Evolutionary conservation across 2,329 filamentous ascomycete genomes (phyloP), one percentile per base, ranked within the genome.

Genomic region (Paramyrothecium sp.): DNA sequence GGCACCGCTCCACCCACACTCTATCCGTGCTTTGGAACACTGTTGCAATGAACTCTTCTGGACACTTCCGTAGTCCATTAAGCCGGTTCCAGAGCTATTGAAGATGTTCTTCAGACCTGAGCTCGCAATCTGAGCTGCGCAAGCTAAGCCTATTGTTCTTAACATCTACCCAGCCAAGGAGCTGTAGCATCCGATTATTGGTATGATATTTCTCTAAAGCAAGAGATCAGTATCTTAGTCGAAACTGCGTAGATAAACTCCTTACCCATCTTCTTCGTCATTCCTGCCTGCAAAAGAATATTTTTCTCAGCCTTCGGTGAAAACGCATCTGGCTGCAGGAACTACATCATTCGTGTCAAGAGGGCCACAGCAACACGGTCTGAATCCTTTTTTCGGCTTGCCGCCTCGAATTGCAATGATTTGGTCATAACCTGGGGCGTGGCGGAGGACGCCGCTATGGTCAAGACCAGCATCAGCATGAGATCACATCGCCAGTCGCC

Each of bases 241-340:
- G 46, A 46, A 4, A 10, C 21, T 38, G 16, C 16, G 33, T 16
- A 16, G 33, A 16, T 21, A 19, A 17, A 11, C 30, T 38, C 16
- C 51, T 4, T 54, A 47, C 52, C 52, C n/a, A 54, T 54, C 34
- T 46, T 54, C n/a, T 54, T 38, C 19, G 52, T 54, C 52, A 54
- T 54, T 16, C 22, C 52, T 13, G 30, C 13, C 38, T 41, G 12
- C 33, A n/a, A 22, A 7, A 46, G 33, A 8, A 54, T 41, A 19
- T 46, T 46, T 17, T 38, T 33, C 51, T n/a, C 38, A 33, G 19
- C 7, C 17, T 23, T n/a, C 38, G 30, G 33, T 5, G 11, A 22
- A 34, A 54, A 53, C 51, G 22, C 22, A 13, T 54, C 34, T 20
- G 52, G 52, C 38, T 54, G 12, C 38, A 54, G 52, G 38, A 41